Percentiles rank a stretch among this genome's conserved stretches.
These are phyloP conservation scores for Lophiostoma macrostomum DNA, from an alignment of 495 filamentous ascomycete genomes.

Conservation along the genomic window DNA sequence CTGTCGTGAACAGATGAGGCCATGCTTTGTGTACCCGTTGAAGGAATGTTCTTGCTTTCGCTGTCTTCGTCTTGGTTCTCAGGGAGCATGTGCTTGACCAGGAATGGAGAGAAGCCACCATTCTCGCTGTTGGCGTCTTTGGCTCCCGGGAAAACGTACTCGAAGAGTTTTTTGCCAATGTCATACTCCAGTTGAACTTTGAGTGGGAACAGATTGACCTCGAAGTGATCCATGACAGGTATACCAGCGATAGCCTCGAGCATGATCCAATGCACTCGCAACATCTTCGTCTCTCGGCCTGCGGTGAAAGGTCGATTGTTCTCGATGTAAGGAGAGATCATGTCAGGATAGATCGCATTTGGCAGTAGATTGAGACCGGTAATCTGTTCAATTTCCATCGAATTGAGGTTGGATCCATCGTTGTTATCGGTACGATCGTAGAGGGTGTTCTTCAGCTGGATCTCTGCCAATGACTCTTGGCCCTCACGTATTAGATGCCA, in stretches of 20 bases:
- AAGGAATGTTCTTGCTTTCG: constrained; percentile 29
- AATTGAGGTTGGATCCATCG: constrained; percentile 93
- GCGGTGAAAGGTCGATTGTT: constrained; percentile 51
- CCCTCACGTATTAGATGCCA: constrained; percentile 91
- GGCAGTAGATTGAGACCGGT: constrained; percentile 84
- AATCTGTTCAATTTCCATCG: constrained; percentile 78
- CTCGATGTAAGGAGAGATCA: constrained; percentile 85
- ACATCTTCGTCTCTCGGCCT: constrained; percentile 65
- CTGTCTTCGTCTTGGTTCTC: constrained; percentile 61
- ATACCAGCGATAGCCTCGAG: constrained; percentile 97
- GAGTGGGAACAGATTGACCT: constrained; percentile 88
- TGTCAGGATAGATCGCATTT: constrained; percentile 89
- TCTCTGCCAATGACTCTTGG: constrained; percentile 85
- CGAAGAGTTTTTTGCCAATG: constrained; percentile 89
- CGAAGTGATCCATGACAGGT: constrained; percentile 94
- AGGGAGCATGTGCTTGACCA: constrained; percentile 72
- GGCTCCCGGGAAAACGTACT: constrained; percentile 92
- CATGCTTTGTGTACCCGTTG: not conserved
- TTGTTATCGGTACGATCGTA: constrained; percentile 95
- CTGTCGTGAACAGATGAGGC: constrained; percentile 7
- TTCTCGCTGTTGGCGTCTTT: constrained; percentile 58
- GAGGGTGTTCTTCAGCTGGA: constrained; percentile 82
- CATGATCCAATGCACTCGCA: constrained; percentile 95
- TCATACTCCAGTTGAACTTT: constrained; percentile 93
- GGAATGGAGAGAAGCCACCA: constrained; percentile 69